Evolutionary conservation across 2,329 filamentous ascomycete species (phyloP).

Genomic region (Xylaria sp.): DNA sequence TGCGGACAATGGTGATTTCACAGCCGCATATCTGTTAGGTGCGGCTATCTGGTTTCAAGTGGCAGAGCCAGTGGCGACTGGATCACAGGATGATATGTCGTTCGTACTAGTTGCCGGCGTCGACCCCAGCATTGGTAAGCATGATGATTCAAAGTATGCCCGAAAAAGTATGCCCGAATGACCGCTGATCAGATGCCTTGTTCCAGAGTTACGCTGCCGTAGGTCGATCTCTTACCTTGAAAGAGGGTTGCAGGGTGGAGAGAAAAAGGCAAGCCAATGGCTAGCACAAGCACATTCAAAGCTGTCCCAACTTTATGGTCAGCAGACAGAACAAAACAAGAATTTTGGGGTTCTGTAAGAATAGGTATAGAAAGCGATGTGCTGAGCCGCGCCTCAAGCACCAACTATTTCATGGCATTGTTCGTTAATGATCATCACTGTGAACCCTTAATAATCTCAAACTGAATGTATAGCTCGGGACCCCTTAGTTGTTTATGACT

Average conservation of each 20-base stretch:
- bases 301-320: not conserved
- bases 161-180: no score
- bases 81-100: not conserved
- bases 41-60: not conserved
- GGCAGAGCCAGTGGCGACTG: not conserved
- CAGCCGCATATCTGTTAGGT: not conserved
- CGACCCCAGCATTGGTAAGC: not conserved
- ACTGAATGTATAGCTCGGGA: no score
- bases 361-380: no score
- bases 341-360: not conserved
- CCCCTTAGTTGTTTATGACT: no score
- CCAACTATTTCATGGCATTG: no score
- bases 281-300: not conserved
- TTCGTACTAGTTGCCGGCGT: not conserved
- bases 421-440: no score
- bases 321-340: constrained; percentile 4
- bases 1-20: constrained; percentile 1
- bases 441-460: no score
- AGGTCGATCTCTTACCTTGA: not conserved
- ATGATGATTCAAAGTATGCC: not conserved
- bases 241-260: not conserved
- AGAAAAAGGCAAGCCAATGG: constrained; percentile 5
- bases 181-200: not conserved
- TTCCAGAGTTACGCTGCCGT: not conserved
- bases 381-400: no score